Conservation (phyloP, 805 yeast species). For the Hanseniaspora meyeri region DNA sequence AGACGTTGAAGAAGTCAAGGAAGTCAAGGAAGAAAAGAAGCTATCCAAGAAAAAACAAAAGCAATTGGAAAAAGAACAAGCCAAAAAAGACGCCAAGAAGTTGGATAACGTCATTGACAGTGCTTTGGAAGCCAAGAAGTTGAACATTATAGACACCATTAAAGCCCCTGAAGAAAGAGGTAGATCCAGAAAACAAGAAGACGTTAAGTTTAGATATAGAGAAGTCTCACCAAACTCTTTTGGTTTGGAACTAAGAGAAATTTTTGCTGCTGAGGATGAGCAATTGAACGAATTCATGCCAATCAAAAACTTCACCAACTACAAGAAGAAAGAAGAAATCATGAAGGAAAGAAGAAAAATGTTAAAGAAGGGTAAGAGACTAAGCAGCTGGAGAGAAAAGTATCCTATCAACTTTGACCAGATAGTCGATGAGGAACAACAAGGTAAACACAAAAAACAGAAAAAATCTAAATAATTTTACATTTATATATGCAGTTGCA, state of each 20-base stretch:
- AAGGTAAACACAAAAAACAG: slow-evolving; percentile 8
- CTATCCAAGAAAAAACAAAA: slow-evolving; percentile 42
- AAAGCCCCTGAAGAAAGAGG: slow-evolving; percentile 45
- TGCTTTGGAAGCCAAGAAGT: slow-evolving; percentile 62
- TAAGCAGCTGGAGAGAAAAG: slow-evolving; percentile 78
- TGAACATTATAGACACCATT: slow-evolving; percentile 55
- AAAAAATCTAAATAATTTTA: slow-evolving; percentile 2
- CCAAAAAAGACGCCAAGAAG: slow-evolving; percentile 50
- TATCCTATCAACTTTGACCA: slow-evolving; percentile 4
- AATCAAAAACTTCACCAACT: slow-evolving; percentile 86
- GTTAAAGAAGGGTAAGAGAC: slow-evolving; percentile 65
- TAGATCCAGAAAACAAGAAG: slow-evolving; percentile 36
- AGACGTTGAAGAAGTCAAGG: slow-evolving; percentile 25
- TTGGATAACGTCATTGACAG: slow-evolving; percentile 59
- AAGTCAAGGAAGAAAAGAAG: slow-evolving; percentile 23
- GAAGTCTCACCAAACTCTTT: slow-evolving; percentile 91
- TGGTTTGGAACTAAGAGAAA: slow-evolving; percentile 78
- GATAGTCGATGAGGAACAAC: neutral
- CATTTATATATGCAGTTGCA: slow-evolving; percentile 1
- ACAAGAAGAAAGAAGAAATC: slow-evolving; percentile 55
- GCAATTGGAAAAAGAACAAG: slow-evolving; percentile 42
- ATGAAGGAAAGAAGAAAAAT: slow-evolving; percentile 64
- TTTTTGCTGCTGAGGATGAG: slow-evolving; percentile 76
- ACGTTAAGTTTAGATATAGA: slow-evolving; percentile 61
- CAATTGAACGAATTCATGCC: slow-evolving; percentile 77